These are phyloP conservation scores for Arthonia radiata DNA, from an alignment of 495 filamentous ascomycete genomes.

Conservation along the genomic window DNA sequence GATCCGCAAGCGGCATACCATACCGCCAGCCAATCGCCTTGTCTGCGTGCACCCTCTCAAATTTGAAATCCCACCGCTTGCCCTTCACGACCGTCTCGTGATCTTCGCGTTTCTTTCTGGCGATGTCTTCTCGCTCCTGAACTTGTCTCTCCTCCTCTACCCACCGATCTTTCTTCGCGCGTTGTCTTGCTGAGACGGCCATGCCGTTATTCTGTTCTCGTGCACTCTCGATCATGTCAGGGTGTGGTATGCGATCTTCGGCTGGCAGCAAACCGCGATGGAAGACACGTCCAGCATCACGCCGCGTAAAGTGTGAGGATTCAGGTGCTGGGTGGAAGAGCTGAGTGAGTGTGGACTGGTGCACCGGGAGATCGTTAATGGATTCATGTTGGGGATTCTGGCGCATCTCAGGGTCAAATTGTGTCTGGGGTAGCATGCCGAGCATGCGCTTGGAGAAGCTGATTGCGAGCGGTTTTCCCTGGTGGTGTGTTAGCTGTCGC, in stretches of 20 bases:
- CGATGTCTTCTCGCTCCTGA: slow-evolving; percentile 17
- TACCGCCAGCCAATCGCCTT: slow-evolving; percentile 34
- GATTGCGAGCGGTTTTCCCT: slow-evolving; percentile 55
- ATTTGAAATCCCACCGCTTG: slow-evolving; percentile 57
- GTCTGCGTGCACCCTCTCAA: slow-evolving; percentile 38
- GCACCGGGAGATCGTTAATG: slow-evolving; percentile 76
- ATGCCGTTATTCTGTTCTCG: slow-evolving; percentile 15
- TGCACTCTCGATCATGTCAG: slow-evolving; percentile 42
- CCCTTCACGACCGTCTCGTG: slow-evolving; percentile 20
- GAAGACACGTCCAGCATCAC: slow-evolving; percentile 74
- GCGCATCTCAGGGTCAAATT: slow-evolving; percentile 7
- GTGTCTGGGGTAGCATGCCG: slow-evolving; percentile 47
- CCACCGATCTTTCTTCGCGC: too few species aligned
- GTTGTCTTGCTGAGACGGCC: slow-evolving; percentile 5
- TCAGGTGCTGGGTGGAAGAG: slow-evolving; percentile 80
- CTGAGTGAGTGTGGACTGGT: slow-evolving; percentile 54
- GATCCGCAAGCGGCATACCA: slow-evolving; percentile 40
- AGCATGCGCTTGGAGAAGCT: slow-evolving; percentile 55
- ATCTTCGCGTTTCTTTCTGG: slow-evolving; percentile 16
- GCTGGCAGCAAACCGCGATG: slow-evolving; percentile 46
- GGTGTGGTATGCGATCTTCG: slow-evolving; percentile 71
- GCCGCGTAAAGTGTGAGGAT: slow-evolving; percentile 69
- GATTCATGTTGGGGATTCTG: slow-evolving; percentile 37
- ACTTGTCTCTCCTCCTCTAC: slow-evolving; percentile 12
- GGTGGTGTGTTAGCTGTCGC: slow-evolving; percentile 3